These are phyloP conservation scores for Talaromyces sp. DNA, from an alignment of 2,329 filamentous ascomycete species.

Conservation along the genomic window DNA sequence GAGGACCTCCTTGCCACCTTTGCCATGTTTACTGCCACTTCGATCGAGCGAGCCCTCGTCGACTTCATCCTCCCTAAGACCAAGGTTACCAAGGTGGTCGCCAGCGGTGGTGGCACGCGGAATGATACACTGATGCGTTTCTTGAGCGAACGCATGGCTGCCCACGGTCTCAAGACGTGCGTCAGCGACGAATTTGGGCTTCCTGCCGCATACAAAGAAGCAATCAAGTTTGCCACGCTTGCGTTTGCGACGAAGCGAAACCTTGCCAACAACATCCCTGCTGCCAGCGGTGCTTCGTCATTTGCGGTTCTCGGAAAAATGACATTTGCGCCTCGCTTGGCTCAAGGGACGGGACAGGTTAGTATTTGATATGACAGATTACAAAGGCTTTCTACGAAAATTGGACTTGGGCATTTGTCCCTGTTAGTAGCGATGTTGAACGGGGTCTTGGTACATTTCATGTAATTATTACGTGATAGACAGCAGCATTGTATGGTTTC, in stretches of 20 bases:
- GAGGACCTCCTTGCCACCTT: constrained; percentile 20
- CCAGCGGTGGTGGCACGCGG: constrained; percentile 21
- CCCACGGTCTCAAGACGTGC: constrained; percentile 14
- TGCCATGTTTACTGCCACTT: constrained; percentile 17
- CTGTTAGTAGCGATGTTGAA: no score
- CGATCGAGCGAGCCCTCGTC: constrained; percentile 17
- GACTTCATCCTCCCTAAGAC: constrained; percentile 21
- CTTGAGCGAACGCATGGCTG: constrained; percentile 10
- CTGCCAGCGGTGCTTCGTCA: constrained; percentile 20
- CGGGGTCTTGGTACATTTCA: no score
- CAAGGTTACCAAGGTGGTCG: constrained; percentile 15
- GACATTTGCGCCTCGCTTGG: constrained; percentile 16
- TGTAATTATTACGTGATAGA: background rate
- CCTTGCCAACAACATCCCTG: constrained; percentile 26
- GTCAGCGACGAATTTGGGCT: constrained; percentile 23
- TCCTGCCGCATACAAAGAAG: constrained; percentile 26
- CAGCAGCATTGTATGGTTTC: background rate
- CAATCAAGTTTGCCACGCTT: constrained; percentile 27
- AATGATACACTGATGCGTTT: constrained; percentile 19
- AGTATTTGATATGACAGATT: no score
- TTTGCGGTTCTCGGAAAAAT: constrained; percentile 24
- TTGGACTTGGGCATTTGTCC: no score
- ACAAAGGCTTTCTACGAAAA: no score
- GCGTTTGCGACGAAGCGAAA: constrained; percentile 19
- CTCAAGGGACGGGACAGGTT: background rate